Base-by-base conservation (phyloP, 192 early-diverging fungal genomes). In the Spizellomyces punctatus region DNA sequence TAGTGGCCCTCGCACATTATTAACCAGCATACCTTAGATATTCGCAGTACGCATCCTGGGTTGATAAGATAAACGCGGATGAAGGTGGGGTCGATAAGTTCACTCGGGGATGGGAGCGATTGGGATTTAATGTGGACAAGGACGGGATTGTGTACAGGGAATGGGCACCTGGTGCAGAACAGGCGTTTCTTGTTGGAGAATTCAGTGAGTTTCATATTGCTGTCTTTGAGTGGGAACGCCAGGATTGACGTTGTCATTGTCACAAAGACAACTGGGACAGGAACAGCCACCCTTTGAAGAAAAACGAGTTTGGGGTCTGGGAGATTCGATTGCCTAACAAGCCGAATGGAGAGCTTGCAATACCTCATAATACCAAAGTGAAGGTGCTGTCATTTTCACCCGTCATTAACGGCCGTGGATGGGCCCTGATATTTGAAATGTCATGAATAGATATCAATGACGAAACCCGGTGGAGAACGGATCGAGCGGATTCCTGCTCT, bases 401-500 rank as follows among this genome's bases (percentile, higher is more conserved):
- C 14, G 47, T 65, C 22, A 52, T 16, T 56, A 8, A 6, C 54
- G 17, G 44, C 10, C 21, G 36, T 10, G 0, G 10, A 6, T 41
- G 68, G 43, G 10, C 41, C 48, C 43, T 67, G 16, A 54, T 22
- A 19, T 36, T 27, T 59, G 52, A 67, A 67, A 63, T 42, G 19
- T 22, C 3, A 36, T 36, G 27, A 36, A 56, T 71, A 91, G 88
- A 92, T 95, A 36, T 84, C 88, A 14, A 88, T 95, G 88, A 83
- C 85, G 45, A 89, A 85, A 16, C 87, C 89, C 41, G 77, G 76
- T 68, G 91, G 91, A 8, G 89, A 91, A 71, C 82, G 91, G 50
- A 90, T 96, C 54, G 91, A 96, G 67, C 85, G 96, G 55, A 82
- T 98, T 47, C 95, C 96, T 46, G 95, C 94, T 44, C 95, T 90